Conservation (phyloP, 495 filamentous ascomycete genomes). For the Haplographium delicatum region DNA sequence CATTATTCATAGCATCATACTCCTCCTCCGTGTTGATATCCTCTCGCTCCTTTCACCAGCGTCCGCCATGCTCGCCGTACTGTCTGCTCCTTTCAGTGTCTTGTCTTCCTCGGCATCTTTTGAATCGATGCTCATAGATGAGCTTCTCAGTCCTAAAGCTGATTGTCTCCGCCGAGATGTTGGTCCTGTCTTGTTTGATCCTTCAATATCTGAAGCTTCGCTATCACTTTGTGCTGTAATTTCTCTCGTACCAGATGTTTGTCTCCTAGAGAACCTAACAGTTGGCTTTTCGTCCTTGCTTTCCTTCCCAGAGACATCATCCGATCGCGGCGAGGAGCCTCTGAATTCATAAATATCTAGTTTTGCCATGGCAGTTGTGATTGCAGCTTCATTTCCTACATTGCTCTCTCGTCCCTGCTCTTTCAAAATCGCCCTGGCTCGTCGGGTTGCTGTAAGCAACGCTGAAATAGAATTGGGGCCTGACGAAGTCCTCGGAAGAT, state of each 20-base stretch:
- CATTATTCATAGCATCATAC: constrained; percentile 51
- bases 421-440: constrained; percentile 16
- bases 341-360: constrained; percentile 33
- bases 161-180: constrained; percentile 20
- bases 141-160: constrained; percentile 11
- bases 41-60: constrained; percentile 19
- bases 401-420: constrained; percentile 13
- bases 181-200: constrained; percentile 4
- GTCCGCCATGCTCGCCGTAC: constrained; percentile 5
- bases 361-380: constrained; percentile 6
- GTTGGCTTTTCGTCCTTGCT: constrained; percentile 14
- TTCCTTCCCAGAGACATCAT: background rate
- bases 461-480: constrained; percentile 19
- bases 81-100: constrained; percentile 16
- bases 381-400: constrained; percentile 1
- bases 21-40: constrained; percentile 38
- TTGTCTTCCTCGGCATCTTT: constrained; percentile 8
- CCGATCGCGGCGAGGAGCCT: constrained; percentile 25
- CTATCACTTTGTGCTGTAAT: constrained; percentile 3
- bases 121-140: background rate
- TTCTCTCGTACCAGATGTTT: constrained; percentile 8
- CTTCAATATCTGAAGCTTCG: constrained; percentile 23
- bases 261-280: constrained; percentile 16
- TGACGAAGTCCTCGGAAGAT: constrained; percentile 5
- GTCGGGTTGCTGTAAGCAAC: constrained; percentile 22